These are phyloP conservation scores for Tetraselmis striata DNA, from an alignment of 139 green algal genomes.

Conservation along the genomic window DNA sequence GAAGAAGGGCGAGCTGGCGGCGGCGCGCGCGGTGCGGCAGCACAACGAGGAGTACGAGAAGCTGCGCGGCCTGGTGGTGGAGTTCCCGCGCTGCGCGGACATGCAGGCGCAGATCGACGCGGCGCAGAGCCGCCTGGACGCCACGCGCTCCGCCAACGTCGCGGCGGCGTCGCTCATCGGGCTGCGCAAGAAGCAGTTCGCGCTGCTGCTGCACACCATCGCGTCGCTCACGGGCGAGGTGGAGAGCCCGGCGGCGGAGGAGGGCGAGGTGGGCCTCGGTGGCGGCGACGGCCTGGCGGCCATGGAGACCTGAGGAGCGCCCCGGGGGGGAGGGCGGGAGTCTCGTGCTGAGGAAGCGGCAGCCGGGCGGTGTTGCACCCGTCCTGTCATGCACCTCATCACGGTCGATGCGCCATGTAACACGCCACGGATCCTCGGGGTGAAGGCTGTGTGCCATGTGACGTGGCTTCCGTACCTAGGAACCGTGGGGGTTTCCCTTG, in stretches of 20 bases:
- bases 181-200: constrained; percentile 48
- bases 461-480: too few relatives aligned
- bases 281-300: too few relatives aligned
- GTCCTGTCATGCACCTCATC: too few relatives aligned
- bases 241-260: constrained; percentile 20
- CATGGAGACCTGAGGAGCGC: background rate
- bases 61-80: constrained; percentile 31
- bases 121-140: constrained; percentile 2
- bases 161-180: constrained; percentile 27
- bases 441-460: too few relatives aligned
- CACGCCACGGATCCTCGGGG: too few relatives aligned
- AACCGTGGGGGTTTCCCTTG: too few relatives aligned
- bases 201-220: constrained; percentile 52
- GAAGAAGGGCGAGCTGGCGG: constrained; percentile 39
- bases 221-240: constrained; percentile 31
- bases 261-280: constrained; percentile 2
- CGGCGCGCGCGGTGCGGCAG: constrained; percentile 30
- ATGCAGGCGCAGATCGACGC: constrained; percentile 39
- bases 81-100: constrained; percentile 27
- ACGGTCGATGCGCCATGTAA: too few relatives aligned
- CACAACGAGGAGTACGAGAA: constrained; percentile 53
- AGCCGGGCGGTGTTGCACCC: too few relatives aligned
- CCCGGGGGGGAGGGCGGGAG: too few relatives aligned
- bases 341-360: too few relatives aligned
- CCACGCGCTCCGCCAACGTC: constrained; percentile 11